Percentiles rank a stretch among this genome's conserved stretches.
Conservation (phyloP, 768 basidiomycete genomes). For the Sporobolomyces roseus region DNA sequence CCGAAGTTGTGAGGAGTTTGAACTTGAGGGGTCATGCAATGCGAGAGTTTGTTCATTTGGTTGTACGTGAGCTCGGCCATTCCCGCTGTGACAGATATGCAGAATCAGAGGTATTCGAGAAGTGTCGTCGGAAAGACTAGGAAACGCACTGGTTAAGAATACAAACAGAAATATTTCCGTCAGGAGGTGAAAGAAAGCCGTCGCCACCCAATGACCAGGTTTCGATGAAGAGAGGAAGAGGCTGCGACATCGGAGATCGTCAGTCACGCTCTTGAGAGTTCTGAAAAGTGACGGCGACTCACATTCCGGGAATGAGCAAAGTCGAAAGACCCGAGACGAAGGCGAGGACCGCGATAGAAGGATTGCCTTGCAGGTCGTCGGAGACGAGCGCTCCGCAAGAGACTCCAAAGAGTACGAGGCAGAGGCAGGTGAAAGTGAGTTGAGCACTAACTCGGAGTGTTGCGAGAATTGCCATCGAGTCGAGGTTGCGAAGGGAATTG, state of each 20-base stretch:
- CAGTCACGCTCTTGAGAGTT: not conserved
- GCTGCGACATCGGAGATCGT: no score
- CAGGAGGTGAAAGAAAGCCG: not conserved
- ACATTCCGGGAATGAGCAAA: slow-evolving; percentile 1
- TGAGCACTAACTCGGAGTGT: not conserved
- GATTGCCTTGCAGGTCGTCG: slow-evolving; percentile 5
- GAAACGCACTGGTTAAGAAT: slow-evolving; percentile 2
- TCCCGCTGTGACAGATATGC: not conserved
- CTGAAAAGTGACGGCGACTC: not conserved
- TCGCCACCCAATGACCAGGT: not conserved
- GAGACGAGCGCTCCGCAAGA: slow-evolving; percentile 6
- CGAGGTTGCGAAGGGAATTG: not conserved
- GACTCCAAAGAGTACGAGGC: slow-evolving; percentile 10
- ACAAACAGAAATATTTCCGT: slow-evolving; percentile 1
- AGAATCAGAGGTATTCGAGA: no score
- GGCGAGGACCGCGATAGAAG: not conserved
- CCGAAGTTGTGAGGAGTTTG: not conserved
- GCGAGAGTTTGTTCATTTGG: slow-evolving; percentile 4
- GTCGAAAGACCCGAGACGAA: slow-evolving; percentile 13
- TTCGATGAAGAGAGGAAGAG: not conserved
- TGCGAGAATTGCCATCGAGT: not conserved
- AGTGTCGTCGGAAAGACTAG: no score
- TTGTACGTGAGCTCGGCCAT: slow-evolving; percentile 11
- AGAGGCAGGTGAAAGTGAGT: not conserved
- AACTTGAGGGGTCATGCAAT: not conserved